Conservation (phyloP, 352 stramenopile genomes). For the Pythium dissotocum region DNA sequence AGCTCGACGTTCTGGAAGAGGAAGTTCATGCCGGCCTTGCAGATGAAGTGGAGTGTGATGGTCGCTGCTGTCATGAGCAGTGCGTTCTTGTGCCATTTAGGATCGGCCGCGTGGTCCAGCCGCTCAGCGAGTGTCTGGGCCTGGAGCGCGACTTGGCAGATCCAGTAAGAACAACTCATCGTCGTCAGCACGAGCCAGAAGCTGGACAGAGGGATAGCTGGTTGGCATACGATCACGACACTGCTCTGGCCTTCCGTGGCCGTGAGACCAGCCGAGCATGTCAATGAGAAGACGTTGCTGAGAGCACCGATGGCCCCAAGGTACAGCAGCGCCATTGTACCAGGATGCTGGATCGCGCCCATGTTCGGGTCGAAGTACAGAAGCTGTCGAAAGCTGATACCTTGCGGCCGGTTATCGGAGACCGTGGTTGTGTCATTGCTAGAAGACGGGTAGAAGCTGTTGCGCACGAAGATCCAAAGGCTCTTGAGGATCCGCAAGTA, state of each 20-base stretch:
- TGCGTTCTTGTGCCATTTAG: slow-evolving; percentile 34
- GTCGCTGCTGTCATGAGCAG: slow-evolving; percentile 15
- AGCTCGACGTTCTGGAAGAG: slow-evolving; percentile 33
- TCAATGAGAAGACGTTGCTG: slow-evolving; percentile 48
- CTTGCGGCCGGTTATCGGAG: background rate
- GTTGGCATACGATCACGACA: slow-evolving; percentile 38
- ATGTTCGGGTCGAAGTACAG: slow-evolving; percentile 17
- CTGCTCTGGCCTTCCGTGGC: slow-evolving; percentile 21
- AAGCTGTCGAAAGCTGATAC: background rate
- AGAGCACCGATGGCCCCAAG: slow-evolving; percentile 38
- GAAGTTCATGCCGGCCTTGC: slow-evolving; percentile 30
- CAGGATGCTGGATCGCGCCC: slow-evolving; percentile 36
- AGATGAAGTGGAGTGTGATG: slow-evolving; percentile 35
- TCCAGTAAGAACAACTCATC: slow-evolving; percentile 43
- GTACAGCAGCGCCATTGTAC: slow-evolving; percentile 40
- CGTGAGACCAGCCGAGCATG: slow-evolving; percentile 33
- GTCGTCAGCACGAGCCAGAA: slow-evolving; percentile 37
- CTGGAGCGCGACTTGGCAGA: slow-evolving; percentile 40
- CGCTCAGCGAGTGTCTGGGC: slow-evolving; percentile 30
- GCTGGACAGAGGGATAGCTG: slow-evolving; percentile 35
- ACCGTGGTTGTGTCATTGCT: background rate
- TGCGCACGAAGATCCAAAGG: slow-evolving; percentile 11
- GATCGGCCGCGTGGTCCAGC: slow-evolving; percentile 27
- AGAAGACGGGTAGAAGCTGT: slow-evolving; percentile 4
- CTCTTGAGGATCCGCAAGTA: slow-evolving; percentile 33